Percentiles rank a stretch among this genome's conserved stretches.
Conservation (phyloP, 306 rosid species). For the cucumber (Cucumis sativus) region Cucumber_9930_V3 NC_026655.2:27279001-27279500, state of each 20-base stretch:
- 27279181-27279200: constrained; percentile 55
- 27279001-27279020: neutral
- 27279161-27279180: neutral
- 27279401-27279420: neutral
- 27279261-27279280: constrained; percentile 4
- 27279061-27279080: neutral
- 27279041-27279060: neutral
- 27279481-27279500: no score
- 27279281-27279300: constrained; percentile 7
- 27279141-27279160: no score
- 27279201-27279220: constrained; percentile 32
- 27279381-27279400: no score
- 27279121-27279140: no score
- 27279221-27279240: constrained; percentile 19
- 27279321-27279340: constrained; percentile 20
- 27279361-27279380: no score
- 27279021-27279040: neutral
- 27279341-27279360: constrained; percentile 39
- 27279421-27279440: neutral
- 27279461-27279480: no score
- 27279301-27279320: constrained; percentile 1
- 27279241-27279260: constrained; percentile 33
- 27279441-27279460: no score
- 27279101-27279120: no score
- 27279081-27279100: neutral